Evolutionary conservation across 306 rosid species (phyloP).

Genomic region (Ziziphus jujuba): DNA sequence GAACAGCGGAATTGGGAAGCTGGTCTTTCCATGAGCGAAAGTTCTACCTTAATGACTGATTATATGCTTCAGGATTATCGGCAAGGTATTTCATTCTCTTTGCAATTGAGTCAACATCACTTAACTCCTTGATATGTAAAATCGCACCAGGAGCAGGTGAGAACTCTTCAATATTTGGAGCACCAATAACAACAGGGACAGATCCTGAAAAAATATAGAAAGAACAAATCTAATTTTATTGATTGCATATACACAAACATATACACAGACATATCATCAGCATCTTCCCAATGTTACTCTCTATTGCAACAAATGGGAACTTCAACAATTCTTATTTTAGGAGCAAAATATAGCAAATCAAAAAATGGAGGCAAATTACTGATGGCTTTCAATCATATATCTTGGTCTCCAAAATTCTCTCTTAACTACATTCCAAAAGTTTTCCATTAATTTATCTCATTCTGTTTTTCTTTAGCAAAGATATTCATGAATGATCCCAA

Average conservation of each 20-base stretch:
- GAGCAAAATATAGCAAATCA: background rate
- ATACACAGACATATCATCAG: background rate
- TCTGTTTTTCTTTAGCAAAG: background rate
- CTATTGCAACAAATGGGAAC: conserved; percentile 3
- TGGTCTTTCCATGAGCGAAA: conserved; percentile 6
- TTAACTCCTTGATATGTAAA: conserved; percentile 67
- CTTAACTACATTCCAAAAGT: background rate
- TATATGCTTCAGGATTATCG: conserved; percentile 75
- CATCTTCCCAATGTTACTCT: background rate
- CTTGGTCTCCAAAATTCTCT: conserved; percentile 2
- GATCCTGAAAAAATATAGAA: conserved; percentile 49
- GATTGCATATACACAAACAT: conserved; percentile 25
- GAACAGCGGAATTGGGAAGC: background rate
- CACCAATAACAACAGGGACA: conserved; percentile 87
- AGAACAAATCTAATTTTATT: background rate
- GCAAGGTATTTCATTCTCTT: conserved; percentile 72
- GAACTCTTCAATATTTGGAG: conserved; percentile 90
- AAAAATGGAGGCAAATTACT: too few relatives aligned
- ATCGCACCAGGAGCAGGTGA: conserved; percentile 74
- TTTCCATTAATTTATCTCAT: background rate
- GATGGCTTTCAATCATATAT: background rate
- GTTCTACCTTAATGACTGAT: conserved; percentile 71
- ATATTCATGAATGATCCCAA: background rate
- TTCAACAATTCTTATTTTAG: background rate
- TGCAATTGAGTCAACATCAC: conserved; percentile 69